Percentiles rank a stretch among this genome's conserved stretches.
phyloP scores from a whole-genome alignment of 208 protist species.

The Trichomonas tenax region DNA sequence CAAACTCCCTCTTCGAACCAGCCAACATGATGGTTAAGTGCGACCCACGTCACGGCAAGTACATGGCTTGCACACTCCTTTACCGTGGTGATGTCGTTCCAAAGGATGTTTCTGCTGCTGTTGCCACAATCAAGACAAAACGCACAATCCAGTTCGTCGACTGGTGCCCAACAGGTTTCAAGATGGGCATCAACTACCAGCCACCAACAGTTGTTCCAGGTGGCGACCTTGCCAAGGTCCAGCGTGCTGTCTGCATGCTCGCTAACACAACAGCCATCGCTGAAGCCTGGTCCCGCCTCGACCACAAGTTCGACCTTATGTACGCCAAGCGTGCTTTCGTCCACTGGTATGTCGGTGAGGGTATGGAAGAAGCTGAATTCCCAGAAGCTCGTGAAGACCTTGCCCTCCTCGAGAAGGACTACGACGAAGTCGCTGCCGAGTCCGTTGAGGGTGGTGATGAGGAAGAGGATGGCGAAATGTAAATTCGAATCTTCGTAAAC shows the following conservation, averaged over 20 bases:
- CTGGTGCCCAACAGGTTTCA: slow-evolving; percentile 85
- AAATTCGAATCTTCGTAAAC: too few species aligned
- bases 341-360: too few species aligned
- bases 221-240: slow-evolving; percentile 51
- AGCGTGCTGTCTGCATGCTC: slow-evolving; percentile 44
- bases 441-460: too few species aligned
- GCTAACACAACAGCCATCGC: too few species aligned
- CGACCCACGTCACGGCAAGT: slow-evolving; percentile 80
- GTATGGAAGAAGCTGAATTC: too few species aligned
- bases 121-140: slow-evolving; percentile 36
- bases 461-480: too few species aligned
- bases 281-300: too few species aligned
- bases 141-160: slow-evolving; percentile 64
- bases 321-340: too few species aligned
- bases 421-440: too few species aligned
- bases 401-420: too few species aligned
- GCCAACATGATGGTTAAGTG: slow-evolving; percentile 77
- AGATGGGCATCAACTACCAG: slow-evolving; percentile 63
- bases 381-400: too few species aligned
- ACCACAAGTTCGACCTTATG: too few species aligned
- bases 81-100: slow-evolving; percentile 88
- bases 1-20: slow-evolving; percentile 75
- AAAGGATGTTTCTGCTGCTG: slow-evolving; percentile 79
- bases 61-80: slow-evolving; percentile 86
- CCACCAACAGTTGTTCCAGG: slow-evolving; percentile 46